Evolutionary conservation across 768 basidiomycete genomes (phyloP), one percentile per base, ranked within the genome.

Genomic region (Trametopsis cervina): DNA sequence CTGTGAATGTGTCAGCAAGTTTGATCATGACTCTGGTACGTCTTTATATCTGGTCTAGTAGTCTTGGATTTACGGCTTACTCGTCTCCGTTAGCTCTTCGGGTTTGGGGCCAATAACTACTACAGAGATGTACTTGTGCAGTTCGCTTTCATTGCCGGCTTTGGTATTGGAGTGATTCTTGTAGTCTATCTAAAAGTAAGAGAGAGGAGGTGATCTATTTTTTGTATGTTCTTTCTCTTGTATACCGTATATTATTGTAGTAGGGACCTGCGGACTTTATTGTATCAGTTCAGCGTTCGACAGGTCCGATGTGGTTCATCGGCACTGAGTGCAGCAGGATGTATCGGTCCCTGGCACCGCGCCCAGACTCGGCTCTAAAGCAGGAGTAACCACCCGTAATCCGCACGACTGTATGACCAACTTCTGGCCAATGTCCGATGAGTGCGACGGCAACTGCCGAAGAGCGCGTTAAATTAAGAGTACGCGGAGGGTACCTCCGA

Each of bases 61-160:
- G 25, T 17, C 20, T 22, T 27, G 13, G 20, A n/a, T 21, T 13
- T 33, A 37, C 39, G 6, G 17, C 40, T 42, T n/a, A 41, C 7
- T 4, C 26, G 15, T 36, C 42, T 29, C 50, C 26, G 4, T 17
- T 43, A 89, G 78, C 74, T 96, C 18, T 98, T 96, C 60, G 94
- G 93, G 1, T 97, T 97, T 59, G 78, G 80, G 15, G 56, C 70
- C 42, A 77, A 79, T 53, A 83, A 86, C 54, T 97, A 94, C 62
- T 96, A 95, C 61, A 74, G 92, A 44, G 89, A 95, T 59, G 87
- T 96, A 4, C 70, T 96, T 22, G 83, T 95, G 38, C 60, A 90
- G 44, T 91, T 93, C 55, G 93, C 78, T 0, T 96, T 84, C 61
- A 86, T 93, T 47, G 83, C 78, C 1, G 90, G 83, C 1, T 91